Base-by-base conservation (phyloP, 2,329 filamentous ascomycete genomes). In the Botrytis hyacinthi region DNA sequence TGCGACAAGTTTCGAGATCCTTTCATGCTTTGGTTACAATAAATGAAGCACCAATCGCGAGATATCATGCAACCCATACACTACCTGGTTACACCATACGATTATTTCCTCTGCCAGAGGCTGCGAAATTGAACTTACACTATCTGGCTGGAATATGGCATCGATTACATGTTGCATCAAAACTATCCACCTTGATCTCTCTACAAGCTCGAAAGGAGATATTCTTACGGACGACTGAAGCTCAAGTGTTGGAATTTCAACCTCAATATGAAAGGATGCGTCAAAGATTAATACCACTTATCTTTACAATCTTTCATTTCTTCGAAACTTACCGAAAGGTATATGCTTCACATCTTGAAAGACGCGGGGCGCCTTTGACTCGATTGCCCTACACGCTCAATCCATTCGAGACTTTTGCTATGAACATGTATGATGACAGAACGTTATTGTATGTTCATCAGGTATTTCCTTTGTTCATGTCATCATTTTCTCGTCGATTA, bases 261-360 rank as follows among this genome's bases (percentile, higher is more conserved):
- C 86, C 87, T 0, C 89, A 91, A 78, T 84, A 86, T 75, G 87
- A 89, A 80, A 85, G 89, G 22, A 91, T 91, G 89, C 87, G 89
- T 66, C 87, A 88, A 74, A 86, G 89, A 68, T 82, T 91, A 14
- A 89, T 90, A 72, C 89, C 89, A 1, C 80, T 91, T 12, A 83
- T 91, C 26, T 91, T 91, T 76, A 90, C 89, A 20, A 84, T 90
- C 37, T 91, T 91, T 76, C 89, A 91, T 79, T 91, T 91, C 78
- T 91, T 91, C 79, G 89, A 91, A 79, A 89, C 85, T 1, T 91
- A 90, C 78, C 87, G 89, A 73, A 85, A 84, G 57, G 82, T 90
- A 4, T 88, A 91, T 76, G 80, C 90, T 12, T 82, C 88, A 76
- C 87, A 88, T 74, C 84, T 91, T 37, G 82, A 83, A 67, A 83